These are phyloP conservation scores for Aspergillus pseudoviridinutans DNA, from an alignment of 2,329 filamentous ascomycete species.

Conservation along the genomic window DNA sequence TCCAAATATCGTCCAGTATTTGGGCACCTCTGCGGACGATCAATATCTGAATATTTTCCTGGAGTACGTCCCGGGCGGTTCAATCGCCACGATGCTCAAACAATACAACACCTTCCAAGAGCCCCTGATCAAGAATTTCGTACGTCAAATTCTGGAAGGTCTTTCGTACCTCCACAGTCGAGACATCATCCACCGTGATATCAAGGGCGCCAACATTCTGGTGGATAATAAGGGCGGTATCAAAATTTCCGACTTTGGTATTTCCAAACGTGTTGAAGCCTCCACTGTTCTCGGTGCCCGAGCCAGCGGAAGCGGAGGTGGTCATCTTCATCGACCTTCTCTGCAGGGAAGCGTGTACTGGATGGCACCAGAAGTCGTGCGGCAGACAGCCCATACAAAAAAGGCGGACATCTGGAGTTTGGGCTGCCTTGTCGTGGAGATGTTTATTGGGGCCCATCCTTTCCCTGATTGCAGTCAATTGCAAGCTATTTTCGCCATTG, in stretches of 20 bases:
- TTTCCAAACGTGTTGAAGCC: conserved; percentile 95
- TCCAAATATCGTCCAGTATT: conserved; percentile 95
- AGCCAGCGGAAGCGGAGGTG: conserved; percentile 34
- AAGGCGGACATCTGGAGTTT: conserved; percentile 99
- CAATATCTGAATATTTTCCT: conserved; percentile 98
- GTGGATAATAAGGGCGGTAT: conserved; percentile 99
- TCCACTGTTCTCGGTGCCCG: conserved; percentile 65
- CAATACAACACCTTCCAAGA: conserved; percentile 95
- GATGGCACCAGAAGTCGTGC: conserved; percentile 99
- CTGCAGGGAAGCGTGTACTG: conserved; percentile 97
- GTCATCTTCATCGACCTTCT: conserved; percentile 58
- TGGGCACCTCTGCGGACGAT: conserved; percentile 87
- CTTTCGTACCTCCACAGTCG: conserved; percentile 88
- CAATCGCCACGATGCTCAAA: conserved; percentile 97
- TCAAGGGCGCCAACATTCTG: conserved; percentile 97
- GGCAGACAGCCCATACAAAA: conserved; percentile 94
- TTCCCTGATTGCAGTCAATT: conserved; percentile 97
- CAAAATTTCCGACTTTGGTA: conserved; percentile 99
- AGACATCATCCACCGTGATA: conserved; percentile 97
- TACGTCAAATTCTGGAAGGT: conserved; percentile 89
- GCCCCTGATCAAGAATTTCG: conserved; percentile 91
- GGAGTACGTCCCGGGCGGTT: conserved; percentile 96
- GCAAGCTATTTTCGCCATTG: conserved; percentile 98
- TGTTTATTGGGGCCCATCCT: conserved; percentile 96
- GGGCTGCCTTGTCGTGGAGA: conserved; percentile 94